Evolutionary conservation across 202 grass and related monocot species (phyloP).

Genomic region (Eragrostis tef): DNA sequence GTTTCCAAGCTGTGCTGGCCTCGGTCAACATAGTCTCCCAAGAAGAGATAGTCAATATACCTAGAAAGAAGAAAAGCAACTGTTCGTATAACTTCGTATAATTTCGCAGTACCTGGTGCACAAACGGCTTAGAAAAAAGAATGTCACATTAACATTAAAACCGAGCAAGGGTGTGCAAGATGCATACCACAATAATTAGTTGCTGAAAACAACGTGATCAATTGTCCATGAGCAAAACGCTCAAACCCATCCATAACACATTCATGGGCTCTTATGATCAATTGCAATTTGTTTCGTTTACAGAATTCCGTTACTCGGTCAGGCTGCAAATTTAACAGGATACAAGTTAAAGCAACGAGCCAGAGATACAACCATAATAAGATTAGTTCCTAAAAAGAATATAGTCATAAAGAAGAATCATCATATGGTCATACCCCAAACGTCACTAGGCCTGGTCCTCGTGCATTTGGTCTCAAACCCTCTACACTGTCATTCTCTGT

Average conservation of each 20-base stretch:
- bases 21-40: constrained; percentile 98
- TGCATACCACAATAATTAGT: constrained; percentile 99
- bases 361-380: neutral
- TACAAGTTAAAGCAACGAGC: constrained; percentile 23
- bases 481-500: constrained; percentile 98
- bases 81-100: too few species aligned
- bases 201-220: constrained; percentile 98
- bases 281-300: constrained; percentile 92
- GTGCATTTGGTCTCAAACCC: constrained; percentile 97
- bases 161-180: neutral
- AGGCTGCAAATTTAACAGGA: constrained; percentile 65
- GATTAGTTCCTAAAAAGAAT: constrained; percentile 11
- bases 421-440: constrained; percentile 76
- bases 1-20: constrained; percentile 99
- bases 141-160: constrained; percentile 13
- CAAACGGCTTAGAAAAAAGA: constrained; percentile 37
- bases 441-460: constrained; percentile 90
- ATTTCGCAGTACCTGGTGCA: constrained; percentile 89
- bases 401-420: constrained; percentile 23
- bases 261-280: constrained; percentile 97
- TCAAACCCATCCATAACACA: constrained; percentile 99
- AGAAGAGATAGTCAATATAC: constrained; percentile 99
- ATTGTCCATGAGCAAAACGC: constrained; percentile 86
- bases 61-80: constrained; percentile 53
- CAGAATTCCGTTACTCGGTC: constrained; percentile 92